Evolutionary conservation across 2,329 filamentous ascomycete species (phyloP).

Genomic region (Boeremia exigua): DNA sequence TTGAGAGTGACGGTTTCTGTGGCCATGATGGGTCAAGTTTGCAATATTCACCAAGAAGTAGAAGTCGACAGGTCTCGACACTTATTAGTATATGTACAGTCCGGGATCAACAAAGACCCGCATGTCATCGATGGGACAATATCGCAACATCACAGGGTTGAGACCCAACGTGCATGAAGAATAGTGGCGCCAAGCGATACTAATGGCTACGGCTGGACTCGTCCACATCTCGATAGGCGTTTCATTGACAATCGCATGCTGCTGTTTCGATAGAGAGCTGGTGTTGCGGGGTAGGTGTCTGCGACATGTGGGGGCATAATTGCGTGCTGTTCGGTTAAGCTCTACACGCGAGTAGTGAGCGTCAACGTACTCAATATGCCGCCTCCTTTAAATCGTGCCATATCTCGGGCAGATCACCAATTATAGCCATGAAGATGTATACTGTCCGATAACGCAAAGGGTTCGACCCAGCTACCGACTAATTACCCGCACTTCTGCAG

Average conservation of each 20-base stretch:
- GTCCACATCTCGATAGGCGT: not conserved
- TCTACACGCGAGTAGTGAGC: not conserved
- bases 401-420: too few species aligned
- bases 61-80: not conserved
- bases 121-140: constrained; percentile 1
- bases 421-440: too few species aligned
- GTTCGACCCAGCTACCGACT: too few species aligned
- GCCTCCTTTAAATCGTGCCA: not conserved
- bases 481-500: too few species aligned
- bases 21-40: constrained; percentile 11
- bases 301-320: constrained; percentile 15
- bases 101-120: not conserved
- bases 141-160: constrained; percentile 11
- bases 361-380: constrained; percentile 41
- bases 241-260: not conserved
- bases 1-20: constrained; percentile 25
- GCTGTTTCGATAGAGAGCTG: not conserved
- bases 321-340: constrained; percentile 9
- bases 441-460: too few species aligned
- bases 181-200: not conserved
- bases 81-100: not conserved
- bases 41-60: too few species aligned
- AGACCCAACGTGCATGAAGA: not conserved
- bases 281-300: constrained; percentile 9
- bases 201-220: constrained; percentile 4